Percentiles rank a stretch among this genome's conserved stretches.
Evolutionary conservation across 2,329 filamentous ascomycete species (phyloP).

Genomic region (Exserohilum turcica): DNA sequence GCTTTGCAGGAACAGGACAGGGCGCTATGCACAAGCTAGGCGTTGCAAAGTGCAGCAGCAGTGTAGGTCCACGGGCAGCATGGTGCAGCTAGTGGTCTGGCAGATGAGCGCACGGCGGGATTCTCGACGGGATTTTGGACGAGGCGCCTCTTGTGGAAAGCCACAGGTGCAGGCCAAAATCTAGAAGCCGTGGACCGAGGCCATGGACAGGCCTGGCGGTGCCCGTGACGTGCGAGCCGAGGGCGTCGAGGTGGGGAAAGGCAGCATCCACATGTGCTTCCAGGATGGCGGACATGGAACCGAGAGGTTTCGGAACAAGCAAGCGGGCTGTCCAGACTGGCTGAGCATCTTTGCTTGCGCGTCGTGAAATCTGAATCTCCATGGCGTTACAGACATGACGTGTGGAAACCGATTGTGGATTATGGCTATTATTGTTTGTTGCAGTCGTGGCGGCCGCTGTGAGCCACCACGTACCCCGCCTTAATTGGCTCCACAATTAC

Average conservation of each 20-base stretch:
- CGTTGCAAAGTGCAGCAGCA: constrained; percentile 20
- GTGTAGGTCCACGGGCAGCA: constrained; percentile 25
- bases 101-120: constrained; percentile 21
- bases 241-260: constrained; percentile 9
- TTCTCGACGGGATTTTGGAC: not conserved
- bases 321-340: not conserved
- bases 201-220: not conserved
- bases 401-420: constrained; percentile 13
- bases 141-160: constrained; percentile 10
- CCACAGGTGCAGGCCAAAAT: not conserved
- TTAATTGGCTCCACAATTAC: constrained; percentile 32
- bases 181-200: constrained; percentile 5
- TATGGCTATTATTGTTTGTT: constrained; percentile 28
- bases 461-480: constrained; percentile 35
- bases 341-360: not conserved
- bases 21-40: constrained; percentile 24
- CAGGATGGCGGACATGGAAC: constrained; percentile 15
- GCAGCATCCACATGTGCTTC: constrained; percentile 6
- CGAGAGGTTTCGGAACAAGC: constrained; percentile 17
- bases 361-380: not conserved
- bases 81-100: constrained; percentile 24
- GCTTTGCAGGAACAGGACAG: constrained; percentile 16
- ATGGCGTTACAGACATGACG: not conserved
- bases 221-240: constrained; percentile 9
- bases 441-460: constrained; percentile 28